These are phyloP conservation scores for Fonsecaea nubica DNA, from an alignment of 2,329 filamentous ascomycete genomes.

Conservation along the genomic window DNA sequence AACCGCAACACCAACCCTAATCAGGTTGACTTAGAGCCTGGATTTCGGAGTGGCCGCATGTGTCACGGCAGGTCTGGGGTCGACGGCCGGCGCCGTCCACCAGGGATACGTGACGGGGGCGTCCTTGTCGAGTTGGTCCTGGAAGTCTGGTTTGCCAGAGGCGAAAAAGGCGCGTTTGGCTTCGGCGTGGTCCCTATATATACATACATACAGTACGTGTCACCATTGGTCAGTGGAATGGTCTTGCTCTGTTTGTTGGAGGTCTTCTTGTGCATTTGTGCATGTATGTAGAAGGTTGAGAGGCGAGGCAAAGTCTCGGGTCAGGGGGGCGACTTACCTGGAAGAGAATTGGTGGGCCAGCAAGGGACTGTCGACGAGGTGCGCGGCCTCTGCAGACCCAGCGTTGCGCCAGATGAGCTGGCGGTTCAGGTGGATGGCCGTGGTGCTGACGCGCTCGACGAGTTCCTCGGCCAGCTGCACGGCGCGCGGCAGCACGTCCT, in stretches of 20 bases:
- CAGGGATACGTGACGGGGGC: conserved; percentile 8
- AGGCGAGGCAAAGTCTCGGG: neutral
- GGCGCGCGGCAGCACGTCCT: conserved; percentile 67
- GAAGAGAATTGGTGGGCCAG: conserved; percentile 17
- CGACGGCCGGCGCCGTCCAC: conserved; percentile 12
- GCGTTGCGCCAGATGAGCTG: conserved; percentile 64
- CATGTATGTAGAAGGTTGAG: neutral
- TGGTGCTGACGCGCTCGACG: conserved; percentile 63
- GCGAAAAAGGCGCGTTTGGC: conserved; percentile 25
- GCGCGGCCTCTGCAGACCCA: conserved; percentile 65
- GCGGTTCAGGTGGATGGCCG: conserved; percentile 67
- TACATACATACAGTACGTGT: neutral
- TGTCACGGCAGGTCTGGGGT: conserved; percentile 4
- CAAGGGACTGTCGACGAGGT: conserved; percentile 62
- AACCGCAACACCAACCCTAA: no score
- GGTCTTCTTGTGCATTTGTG: neutral
- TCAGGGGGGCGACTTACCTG: conserved; percentile 10
- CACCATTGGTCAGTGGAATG: conserved; percentile 8
- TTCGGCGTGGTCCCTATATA: conserved; percentile 39
- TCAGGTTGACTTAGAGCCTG: no score
- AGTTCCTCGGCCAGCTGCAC: conserved; percentile 68
- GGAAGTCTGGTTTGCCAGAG: conserved; percentile 39
- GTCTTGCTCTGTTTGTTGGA: no score
- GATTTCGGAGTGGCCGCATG: neutral
- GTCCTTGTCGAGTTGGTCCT: conserved; percentile 20